phyloP scores from a whole-genome alignment of 179 eudicot genomes.

The Nepenthes alata region DNA sequence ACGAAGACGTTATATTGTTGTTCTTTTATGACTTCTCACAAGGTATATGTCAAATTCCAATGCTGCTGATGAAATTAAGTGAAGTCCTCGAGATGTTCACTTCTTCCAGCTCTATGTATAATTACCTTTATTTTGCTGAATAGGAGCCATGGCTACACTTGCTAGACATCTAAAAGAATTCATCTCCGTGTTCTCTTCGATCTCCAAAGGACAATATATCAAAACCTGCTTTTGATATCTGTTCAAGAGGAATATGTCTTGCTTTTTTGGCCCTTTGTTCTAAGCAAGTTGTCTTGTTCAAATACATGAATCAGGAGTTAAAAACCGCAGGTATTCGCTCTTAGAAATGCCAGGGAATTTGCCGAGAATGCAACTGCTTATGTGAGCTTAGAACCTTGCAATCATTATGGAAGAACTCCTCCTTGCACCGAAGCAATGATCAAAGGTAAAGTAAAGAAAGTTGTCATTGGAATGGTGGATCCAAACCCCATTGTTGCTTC shows the following conservation, averaged over 20 bases:
- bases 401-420: constrained; percentile 90
- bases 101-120: not conserved
- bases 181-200: no score
- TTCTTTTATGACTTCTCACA: not conserved
- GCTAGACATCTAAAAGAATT: no score
- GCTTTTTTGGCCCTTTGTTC: no score
- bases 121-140: not conserved
- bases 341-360: constrained; percentile 79
- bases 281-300: constrained; percentile 4
- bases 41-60: not conserved
- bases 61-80: not conserved
- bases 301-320: constrained; percentile 9
- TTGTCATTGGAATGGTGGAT: constrained; percentile 95
- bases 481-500: constrained; percentile 90
- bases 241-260: no score
- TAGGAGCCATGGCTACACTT: no score
- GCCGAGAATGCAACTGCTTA: constrained; percentile 91
- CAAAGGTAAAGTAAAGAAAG: constrained; percentile 74
- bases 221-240: no score
- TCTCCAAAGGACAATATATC: no score
- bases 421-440: constrained; percentile 87
- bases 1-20: not conserved
- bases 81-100: constrained; percentile 1
- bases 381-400: constrained; percentile 96
- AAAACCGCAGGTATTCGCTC: constrained; percentile 70